Evolutionary conservation across 2,329 filamentous ascomycete species (phyloP), one percentile per base, ranked within the genome.

Genomic region (Tolypocladium paradoxum): DNA sequence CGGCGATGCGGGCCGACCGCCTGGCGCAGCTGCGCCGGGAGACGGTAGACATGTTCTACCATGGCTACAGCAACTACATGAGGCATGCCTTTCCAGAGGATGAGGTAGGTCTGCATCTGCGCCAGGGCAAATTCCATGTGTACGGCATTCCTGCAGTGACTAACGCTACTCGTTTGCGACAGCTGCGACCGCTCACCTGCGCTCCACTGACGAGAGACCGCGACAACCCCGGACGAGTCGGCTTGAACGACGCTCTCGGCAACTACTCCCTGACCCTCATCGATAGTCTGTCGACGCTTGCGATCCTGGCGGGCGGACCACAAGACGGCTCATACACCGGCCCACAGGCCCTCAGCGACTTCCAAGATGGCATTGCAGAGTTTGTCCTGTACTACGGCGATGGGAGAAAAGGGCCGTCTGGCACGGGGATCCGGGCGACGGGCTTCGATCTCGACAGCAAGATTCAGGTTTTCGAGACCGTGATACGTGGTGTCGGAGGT

Each of bases 361-460:
- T 97, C 61, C 90, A 96, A 66, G 73, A 87, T 56, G 90, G 90
- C 24, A 79, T 96, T 31, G 76, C 80, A 55, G 76, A 84, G 50
- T 75, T 97, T 60, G 86, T 96, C 3, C 75, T 82, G 58, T 76
- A 93, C 61, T 97, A 96, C 67, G 92, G 92, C 4, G 91, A 96
- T 69, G 92, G 91, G 2, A 83, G 83, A 33, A 70, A 76, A 9
- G 85, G 87, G 3, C 75, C 80, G 16, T 76, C 77, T 6, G 89
- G 88, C 7, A 77, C 81, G 63, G 92, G 92, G 4, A 75, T 79
- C 54, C 78, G 90, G 58, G 84, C 84, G 4, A 80, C 83, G 52
- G 93, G 90, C 0, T 99, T 99, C 63, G 90, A 99, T 68, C 75
- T 96, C 40, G 92, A 99, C 70, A 96, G 91, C 73, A 99, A 97